phyloP scores from a whole-genome alignment of 805 yeast genomes.

The Jamesozyma gamospora region DNA sequence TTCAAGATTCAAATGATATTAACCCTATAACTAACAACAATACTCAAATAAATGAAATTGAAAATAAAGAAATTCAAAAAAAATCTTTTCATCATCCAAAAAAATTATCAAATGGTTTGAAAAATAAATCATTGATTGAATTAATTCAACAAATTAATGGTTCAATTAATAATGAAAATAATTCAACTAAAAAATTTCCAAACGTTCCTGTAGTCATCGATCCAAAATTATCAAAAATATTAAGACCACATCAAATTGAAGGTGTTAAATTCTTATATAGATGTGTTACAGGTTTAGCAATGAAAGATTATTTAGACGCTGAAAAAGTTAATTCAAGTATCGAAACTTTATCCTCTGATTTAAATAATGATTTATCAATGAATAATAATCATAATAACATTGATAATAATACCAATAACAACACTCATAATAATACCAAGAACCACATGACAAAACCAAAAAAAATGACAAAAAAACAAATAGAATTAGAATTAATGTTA shows the following conservation, averaged over 20 bases:
- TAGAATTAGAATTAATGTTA: constrained; percentile 1
- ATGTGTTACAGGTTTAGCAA: constrained; percentile 78
- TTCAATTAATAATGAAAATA: constrained; percentile 20
- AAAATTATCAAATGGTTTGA: constrained; percentile 26
- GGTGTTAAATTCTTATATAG: constrained; percentile 87
- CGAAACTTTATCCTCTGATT: not conserved
- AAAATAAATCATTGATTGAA: constrained; percentile 60
- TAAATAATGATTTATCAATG: not conserved
- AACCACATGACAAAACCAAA: not conserved
- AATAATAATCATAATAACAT: not conserved
- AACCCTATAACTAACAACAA: not conserved
- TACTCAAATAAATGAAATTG: not conserved
- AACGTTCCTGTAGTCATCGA: constrained; percentile 95
- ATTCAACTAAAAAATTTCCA: constrained; percentile 42
- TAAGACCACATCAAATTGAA: constrained; percentile 93
- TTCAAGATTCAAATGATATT: constrained; percentile 10
- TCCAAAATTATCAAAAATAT: constrained; percentile 69
- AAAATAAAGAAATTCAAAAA: constrained; percentile 9
- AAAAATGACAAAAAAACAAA: not conserved
- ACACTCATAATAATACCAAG: not conserved
- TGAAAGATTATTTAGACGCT: constrained; percentile 29
- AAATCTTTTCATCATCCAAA: constrained; percentile 22
- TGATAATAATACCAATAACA: not conserved
- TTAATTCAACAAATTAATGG: constrained; percentile 43
- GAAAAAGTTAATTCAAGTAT: constrained; percentile 11